Conservation (phyloP, 2,329 filamentous ascomycete species). For the Leptographium flavum region DNA sequence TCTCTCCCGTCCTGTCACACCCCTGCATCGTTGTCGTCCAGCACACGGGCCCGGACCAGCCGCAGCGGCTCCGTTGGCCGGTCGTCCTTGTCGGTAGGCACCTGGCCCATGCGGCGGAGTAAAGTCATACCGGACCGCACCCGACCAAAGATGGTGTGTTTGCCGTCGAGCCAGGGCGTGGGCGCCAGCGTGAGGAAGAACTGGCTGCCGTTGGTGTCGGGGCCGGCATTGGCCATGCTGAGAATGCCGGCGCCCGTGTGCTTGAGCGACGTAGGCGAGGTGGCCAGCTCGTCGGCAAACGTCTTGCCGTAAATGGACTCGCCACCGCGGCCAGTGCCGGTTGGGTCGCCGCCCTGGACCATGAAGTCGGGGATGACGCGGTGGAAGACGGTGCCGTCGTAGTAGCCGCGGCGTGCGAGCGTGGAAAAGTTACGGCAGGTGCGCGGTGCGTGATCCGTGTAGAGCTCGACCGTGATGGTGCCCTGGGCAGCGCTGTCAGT, state of each 20-base stretch:
- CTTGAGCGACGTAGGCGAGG: conserved; percentile 43
- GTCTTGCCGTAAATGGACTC: conserved; percentile 82
- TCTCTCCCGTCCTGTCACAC: not conserved
- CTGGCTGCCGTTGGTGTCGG: conserved; percentile 86
- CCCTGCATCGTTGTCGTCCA: conserved; percentile 27
- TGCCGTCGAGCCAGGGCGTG: conserved; percentile 91
- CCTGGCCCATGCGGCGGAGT: conserved; percentile 77
- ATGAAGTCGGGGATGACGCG: conserved; percentile 94
- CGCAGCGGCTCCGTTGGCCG: conserved; percentile 68
- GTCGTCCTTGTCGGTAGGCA: conserved; percentile 72
- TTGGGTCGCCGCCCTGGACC: conserved; percentile 89
- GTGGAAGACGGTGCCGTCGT: conserved; percentile 76
- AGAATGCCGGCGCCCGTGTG: conserved; percentile 91
- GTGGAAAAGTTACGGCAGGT: conserved; percentile 80
- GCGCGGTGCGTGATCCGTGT: conserved; percentile 74
- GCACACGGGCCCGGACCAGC: conserved; percentile 57
- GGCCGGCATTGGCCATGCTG: conserved; percentile 91
- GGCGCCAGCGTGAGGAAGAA: conserved; percentile 94
- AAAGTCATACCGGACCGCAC: conserved; percentile 72
- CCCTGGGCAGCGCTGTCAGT: conserved; percentile 39
- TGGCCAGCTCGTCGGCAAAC: conserved; percentile 80
- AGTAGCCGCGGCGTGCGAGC: conserved; percentile 73
- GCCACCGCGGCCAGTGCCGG: conserved; percentile 82
- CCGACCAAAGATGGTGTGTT: conserved; percentile 91
- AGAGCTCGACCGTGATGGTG: conserved; percentile 75